Percentiles rank a stretch among this genome's conserved stretches.
phyloP scores from a whole-genome alignment of 208 protist species.

The Sergeia podlipaevii region DNA sequence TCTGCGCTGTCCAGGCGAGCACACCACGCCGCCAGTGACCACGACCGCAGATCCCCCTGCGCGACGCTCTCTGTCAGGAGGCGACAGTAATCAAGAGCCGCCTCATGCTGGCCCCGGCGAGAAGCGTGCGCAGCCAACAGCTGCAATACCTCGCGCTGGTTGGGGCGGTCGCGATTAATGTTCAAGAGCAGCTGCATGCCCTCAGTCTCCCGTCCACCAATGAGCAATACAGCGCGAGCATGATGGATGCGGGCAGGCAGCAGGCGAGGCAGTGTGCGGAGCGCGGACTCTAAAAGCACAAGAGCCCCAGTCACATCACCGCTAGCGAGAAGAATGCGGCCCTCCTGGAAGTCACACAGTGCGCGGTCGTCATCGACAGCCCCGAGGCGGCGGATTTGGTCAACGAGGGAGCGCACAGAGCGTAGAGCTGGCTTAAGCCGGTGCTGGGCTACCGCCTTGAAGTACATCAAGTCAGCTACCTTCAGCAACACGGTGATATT shows the following conservation, averaged over 20 bases:
- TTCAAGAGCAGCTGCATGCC: slow-evolving; percentile 45
- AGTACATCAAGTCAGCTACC: slow-evolving; percentile 82
- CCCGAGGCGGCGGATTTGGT: slow-evolving; percentile 38
- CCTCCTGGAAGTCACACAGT: slow-evolving; percentile 76
- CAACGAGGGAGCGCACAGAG: slow-evolving; percentile 45
- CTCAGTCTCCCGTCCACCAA: slow-evolving; percentile 36
- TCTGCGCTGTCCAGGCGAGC: slow-evolving; percentile 54
- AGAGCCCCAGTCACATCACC: slow-evolving; percentile 55
- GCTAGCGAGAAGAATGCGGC: slow-evolving; percentile 48
- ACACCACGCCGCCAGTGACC: slow-evolving; percentile 65
- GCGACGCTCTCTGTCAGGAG: slow-evolving; percentile 59
- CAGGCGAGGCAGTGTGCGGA: slow-evolving; percentile 55
- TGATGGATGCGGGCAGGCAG: slow-evolving; percentile 74
- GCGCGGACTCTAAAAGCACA: slow-evolving; percentile 49
- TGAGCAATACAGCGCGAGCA: slow-evolving; percentile 53
- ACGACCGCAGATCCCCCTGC: slow-evolving; percentile 60
- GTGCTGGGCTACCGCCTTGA: slow-evolving; percentile 36
- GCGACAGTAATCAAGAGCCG: slow-evolving; percentile 57
- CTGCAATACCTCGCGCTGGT: slow-evolving; percentile 78
- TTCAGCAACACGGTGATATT: slow-evolving; percentile 77
- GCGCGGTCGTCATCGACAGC: slow-evolving; percentile 56
- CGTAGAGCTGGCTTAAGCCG: slow-evolving; percentile 27
- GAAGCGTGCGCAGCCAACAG: slow-evolving; percentile 63
- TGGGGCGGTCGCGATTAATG: slow-evolving; percentile 56
- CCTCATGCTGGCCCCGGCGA: slow-evolving; percentile 45